Evolutionary conservation across 768 basidiomycete genomes (phyloP), one percentile per base, ranked within the genome.

Genomic region (Cystobasidium ongulense): DNA sequence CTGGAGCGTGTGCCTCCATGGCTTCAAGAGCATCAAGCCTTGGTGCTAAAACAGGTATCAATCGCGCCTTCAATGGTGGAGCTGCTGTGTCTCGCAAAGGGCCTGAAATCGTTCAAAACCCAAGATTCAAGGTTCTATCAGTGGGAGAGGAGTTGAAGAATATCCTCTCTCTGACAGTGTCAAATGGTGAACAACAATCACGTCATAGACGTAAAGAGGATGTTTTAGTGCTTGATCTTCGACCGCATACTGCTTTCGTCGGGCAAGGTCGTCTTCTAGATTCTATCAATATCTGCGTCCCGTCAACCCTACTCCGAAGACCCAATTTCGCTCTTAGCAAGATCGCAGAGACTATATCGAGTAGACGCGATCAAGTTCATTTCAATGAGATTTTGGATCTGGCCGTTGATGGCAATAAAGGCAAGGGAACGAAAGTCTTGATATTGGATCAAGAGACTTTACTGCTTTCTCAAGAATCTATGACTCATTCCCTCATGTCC

Each of bases 301-400:
- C 95, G 0, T 92, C 94, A 1, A 97, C 93, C 0, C 88, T 97
- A 25, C 88, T 98, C 80, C 92, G 92, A 76, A 88, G 94, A 0
- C 92, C 92, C 0, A 84, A 88, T 1, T 95, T 92, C 83, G 88
- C 90, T 31, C 85, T 95, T 10, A 84, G 87, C 50, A 88, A 88
- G 50, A 85, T 98, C 31, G 83, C 86, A 7, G 86, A 87, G 31
- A 93, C 94, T 89, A 85, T 98, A n/a, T 86, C 89, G 10, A 86
- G 86, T 5, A 74, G 81, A 46, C 78, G 84, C 11, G 84, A 88
- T 11, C 86, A 88, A 35, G 80, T 83, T 36, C 84, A 84, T 70
- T 90, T 93, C 78, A 80, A 84, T 15, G 78, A 83, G 1, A 91
- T 89, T 88, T 81, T 41, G n/a, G 46, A 46, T 67, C 4, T 67